A percentile compares a stretch with the other conserved stretches of the same genome.
Evolutionary conservation across 192 early-diverging fungal genomes (phyloP).

Genomic region (Umbelopsis ramanniana): DNA sequence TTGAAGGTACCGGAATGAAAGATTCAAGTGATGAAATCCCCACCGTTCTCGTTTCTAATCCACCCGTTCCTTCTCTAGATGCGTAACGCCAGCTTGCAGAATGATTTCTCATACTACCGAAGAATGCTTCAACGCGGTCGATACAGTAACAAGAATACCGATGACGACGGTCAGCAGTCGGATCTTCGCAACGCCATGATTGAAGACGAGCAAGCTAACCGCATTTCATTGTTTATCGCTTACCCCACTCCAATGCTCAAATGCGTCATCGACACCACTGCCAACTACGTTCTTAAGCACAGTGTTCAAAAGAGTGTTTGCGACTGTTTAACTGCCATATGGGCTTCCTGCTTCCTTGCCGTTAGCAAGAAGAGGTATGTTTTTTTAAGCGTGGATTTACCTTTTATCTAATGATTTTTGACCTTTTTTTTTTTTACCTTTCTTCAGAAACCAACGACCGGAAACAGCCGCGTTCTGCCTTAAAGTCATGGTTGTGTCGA

Average conservation of each 20-base stretch:
- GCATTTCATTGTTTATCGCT: constrained; percentile 96
- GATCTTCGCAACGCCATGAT: constrained; percentile 67
- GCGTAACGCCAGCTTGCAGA: constrained; percentile 69
- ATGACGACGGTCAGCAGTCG: constrained; percentile 24
- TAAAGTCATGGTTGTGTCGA: constrained; percentile 85
- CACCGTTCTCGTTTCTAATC: no score
- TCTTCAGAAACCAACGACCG: constrained; percentile 54
- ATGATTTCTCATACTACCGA: constrained; percentile 98
- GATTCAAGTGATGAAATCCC: no score
- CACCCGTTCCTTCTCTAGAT: constrained; percentile 20
- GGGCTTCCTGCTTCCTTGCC: constrained; percentile 78
- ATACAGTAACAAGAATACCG: constrained; percentile 24
- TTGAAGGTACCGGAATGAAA: constrained; percentile 66
- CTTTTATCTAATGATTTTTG: no score
- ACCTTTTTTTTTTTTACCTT: not conserved
- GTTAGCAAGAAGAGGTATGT: constrained; percentile 67
- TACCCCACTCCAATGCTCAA: constrained; percentile 94
- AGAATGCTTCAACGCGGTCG: constrained; percentile 81
- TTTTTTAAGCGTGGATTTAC: no score
- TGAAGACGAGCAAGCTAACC: constrained; percentile 87
- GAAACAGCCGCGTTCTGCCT: constrained; percentile 78
- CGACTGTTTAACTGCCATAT: constrained; percentile 77
- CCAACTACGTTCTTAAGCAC: constrained; percentile 63
- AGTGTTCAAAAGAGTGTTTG: constrained; percentile 56
- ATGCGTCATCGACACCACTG: constrained; percentile 81